Conservation (phyloP, 495 filamentous ascomycete genomes). For the Annulohypoxylon moriforme region DNA sequence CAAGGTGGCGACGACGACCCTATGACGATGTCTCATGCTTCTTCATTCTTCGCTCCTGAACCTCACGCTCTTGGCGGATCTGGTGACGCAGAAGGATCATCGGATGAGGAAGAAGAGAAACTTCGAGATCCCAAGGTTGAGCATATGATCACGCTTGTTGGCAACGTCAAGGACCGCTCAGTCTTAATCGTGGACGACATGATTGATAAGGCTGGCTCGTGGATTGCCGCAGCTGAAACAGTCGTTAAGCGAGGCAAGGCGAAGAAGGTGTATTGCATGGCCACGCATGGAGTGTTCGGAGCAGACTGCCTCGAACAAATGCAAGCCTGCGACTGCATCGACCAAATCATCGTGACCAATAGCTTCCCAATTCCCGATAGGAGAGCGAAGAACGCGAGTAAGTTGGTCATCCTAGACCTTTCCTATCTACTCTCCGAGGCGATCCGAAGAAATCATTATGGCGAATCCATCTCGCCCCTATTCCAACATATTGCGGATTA, state of each 20-base stretch:
- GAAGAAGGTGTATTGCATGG: slow-evolving; percentile 96
- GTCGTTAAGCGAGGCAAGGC: slow-evolving; percentile 92
- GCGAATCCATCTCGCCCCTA: slow-evolving; percentile 84
- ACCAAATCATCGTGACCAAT: slow-evolving; percentile 95
- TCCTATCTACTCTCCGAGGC: slow-evolving; percentile 89
- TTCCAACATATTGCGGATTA: slow-evolving; percentile 78
- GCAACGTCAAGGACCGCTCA: slow-evolving; percentile 84
- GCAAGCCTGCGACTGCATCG: slow-evolving; percentile 90
- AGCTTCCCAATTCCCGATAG: slow-evolving; percentile 88
- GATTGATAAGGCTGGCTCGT: slow-evolving; percentile 96
- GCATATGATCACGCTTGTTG: slow-evolving; percentile 94
- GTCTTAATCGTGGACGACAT: slow-evolving; percentile 98
- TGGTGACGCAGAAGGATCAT: slow-evolving; percentile 78
- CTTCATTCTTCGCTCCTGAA: slow-evolving; percentile 65
- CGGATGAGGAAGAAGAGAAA: slow-evolving; percentile 89
- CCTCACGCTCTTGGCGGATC: slow-evolving; percentile 82
- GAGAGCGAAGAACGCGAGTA: slow-evolving; percentile 75
- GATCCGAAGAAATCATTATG: slow-evolving; percentile 95
- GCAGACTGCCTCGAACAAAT: slow-evolving; percentile 90
- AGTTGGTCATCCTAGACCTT: slow-evolving; percentile 89
- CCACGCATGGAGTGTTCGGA: slow-evolving; percentile 94
- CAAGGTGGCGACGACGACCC: slow-evolving; percentile 63
- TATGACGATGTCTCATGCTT: slow-evolving; percentile 66
- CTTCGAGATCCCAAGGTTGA: slow-evolving; percentile 79
- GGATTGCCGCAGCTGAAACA: slow-evolving; percentile 98